phyloP scores from a whole-genome alignment of 208 protist genomes.

The Strigomonas oncopelti region DNA sequence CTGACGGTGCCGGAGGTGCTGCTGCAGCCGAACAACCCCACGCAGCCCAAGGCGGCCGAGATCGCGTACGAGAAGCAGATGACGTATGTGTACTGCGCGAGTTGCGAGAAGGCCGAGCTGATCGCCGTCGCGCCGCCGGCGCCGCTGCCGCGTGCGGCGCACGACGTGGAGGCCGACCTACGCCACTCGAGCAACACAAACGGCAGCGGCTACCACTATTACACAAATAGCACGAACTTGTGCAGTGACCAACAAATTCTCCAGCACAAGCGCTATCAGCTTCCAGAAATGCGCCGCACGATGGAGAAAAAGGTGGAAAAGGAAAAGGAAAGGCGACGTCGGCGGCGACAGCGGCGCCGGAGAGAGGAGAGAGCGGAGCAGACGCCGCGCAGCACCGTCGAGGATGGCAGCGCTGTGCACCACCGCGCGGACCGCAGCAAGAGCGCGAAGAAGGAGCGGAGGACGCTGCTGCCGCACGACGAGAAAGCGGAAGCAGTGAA shows the following conservation, averaged over 20 bases:
- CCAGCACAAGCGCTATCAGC: neutral
- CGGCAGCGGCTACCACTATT: neutral
- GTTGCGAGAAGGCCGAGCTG: conserved; percentile 57
- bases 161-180: too few relatives aligned
- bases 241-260: too few relatives aligned
- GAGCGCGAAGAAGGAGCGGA: too few relatives aligned
- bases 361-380: too few relatives aligned
- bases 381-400: too few relatives aligned
- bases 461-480: too few relatives aligned
- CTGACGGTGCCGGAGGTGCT: conserved; percentile 71
- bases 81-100: conserved; percentile 79
- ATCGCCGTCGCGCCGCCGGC: conserved; percentile 19
- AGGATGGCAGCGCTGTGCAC: too few relatives aligned
- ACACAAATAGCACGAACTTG: too few relatives aligned
- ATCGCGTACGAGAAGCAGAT: conserved; percentile 78
- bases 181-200: too few relatives aligned
- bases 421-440: too few relatives aligned
- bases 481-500: too few relatives aligned
- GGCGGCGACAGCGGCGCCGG: neutral
- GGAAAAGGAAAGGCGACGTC: neutral
- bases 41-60: conserved; percentile 60
- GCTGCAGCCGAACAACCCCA: conserved; percentile 51
- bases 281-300: neutral
- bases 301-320: neutral
- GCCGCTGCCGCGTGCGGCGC: neutral